Base-by-base conservation (phyloP, 2,329 filamentous ascomycete species). In the Colletotrichum abscissum region DNA sequence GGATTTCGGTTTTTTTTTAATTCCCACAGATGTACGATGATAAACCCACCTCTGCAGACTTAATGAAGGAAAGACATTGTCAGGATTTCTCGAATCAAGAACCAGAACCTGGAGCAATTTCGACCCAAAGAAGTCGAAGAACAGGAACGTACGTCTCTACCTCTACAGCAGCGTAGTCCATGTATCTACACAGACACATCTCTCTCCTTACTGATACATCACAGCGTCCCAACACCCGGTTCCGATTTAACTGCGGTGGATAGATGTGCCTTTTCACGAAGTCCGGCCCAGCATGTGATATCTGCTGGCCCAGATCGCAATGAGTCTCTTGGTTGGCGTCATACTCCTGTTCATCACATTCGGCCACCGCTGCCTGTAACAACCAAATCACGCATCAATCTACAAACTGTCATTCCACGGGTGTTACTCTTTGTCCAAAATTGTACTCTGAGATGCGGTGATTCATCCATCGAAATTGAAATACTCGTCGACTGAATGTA, bases 401-500 rank as follows among this genome's bases (percentile, higher is more conserved):
- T 19, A 49, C 42, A n/a, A 49, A 7, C 19, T 49, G 42, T n/a
- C 42, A n/a, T 49, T n/a, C 42, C 42, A 49, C 42, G 16, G 19
- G 16, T 49, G 8, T 49, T 24, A 28, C 26, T 55, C 56, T 14
- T 28, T 58, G 28, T 54, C 19, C 54, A 35, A 49, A 9, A 38
- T 38, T 52, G 35, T 16, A 42, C 67, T 33, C 33, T 24, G 57
- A 63, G 16, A n/a, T n/a, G 42, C 42, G 42, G 19, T 19, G 19
- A 7, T n/a, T 30, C 33, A 46, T 33, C 52, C 52, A 33, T 55
- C 33, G 63, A 67, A 63, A 46, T 26, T 62, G 63, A 42, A 67
- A 69, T 26, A 54, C 66, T 59, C 52, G 24, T 70, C 66, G 60
- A 62, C 60, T 65, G 55, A 59, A 19, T 52, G 69, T 54, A 59